Evolutionary conservation across 108 stramenopile genomes (phyloP), one percentile per base, ranked within the genome.

Genomic region (Pseudonitzschia pungens): DNA sequence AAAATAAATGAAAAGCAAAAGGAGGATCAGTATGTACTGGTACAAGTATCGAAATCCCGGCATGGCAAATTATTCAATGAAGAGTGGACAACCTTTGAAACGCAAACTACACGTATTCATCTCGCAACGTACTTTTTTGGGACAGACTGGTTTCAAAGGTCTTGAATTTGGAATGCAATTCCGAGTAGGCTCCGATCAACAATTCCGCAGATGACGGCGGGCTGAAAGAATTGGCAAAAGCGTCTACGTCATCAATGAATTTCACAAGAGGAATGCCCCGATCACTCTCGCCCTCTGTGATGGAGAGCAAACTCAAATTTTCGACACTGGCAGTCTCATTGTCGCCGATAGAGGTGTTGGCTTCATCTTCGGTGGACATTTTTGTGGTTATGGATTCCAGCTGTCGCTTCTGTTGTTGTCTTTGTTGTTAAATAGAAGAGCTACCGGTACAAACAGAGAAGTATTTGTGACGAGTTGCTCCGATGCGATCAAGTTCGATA

Each of bases 161-260:
- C 64, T 93, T 92, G 83, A 92, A 96, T 81, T 96, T 96, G 51
- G 80, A 77, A 77, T 84, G 88, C 22, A 96, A 75, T 68, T 94
- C 92, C 15, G 86, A 82, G 73, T 89, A 94, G 2, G 96, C 96
- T 14, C 96, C 96, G 62, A 96, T 96, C 57, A 96, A 81, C 2
- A 93, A 60, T 72, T 96, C 96, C 0, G 91, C 86, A 24, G 86
- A 86, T 4, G 92, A 90, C 22, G 89, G 83, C 29, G 95, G 95
- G 42, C 76, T 70, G 74, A 93, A 96, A 11, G 87, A 79, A 51
- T 83, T 78, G 69, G 86, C 73, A 79, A 93, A 96, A 12, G 60
- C 59, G 14, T 86, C 92, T 72, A 96, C 92, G 76, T 96, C 95
- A 11, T 92, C 92, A 40, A 96, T 80, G 81, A 96, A 96, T 64